Evolutionary conservation across 768 basidiomycete genomes (phyloP).

Genomic region (Boletus reticulatus): DNA sequence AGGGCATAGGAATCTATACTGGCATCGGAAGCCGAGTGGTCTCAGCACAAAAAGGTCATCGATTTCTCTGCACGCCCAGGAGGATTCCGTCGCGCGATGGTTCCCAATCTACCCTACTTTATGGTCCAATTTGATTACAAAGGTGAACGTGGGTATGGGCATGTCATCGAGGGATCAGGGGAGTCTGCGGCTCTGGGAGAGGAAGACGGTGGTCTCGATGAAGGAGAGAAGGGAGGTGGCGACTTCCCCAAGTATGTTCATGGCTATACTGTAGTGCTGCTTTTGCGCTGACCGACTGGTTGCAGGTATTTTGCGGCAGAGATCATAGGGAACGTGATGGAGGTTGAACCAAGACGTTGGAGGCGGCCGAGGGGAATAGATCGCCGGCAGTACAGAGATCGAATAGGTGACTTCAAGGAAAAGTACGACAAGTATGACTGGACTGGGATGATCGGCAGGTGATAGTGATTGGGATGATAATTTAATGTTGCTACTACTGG

Average conservation of each 20-base stretch:
- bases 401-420: constrained; percentile 67
- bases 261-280: background rate
- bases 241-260: constrained; percentile 78
- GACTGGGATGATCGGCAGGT: constrained; percentile 67
- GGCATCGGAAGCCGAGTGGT: constrained; percentile 94
- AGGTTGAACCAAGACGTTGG: constrained; percentile 86
- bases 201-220: constrained; percentile 65
- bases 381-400: constrained; percentile 61
- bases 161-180: constrained; percentile 91
- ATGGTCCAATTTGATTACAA: constrained; percentile 99
- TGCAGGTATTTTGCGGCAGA: constrained; percentile 90
- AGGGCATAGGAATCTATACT: constrained; percentile 81
- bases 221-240: constrained; percentile 87
- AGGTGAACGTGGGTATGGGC: constrained; percentile 96
- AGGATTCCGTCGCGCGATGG: constrained; percentile 93
- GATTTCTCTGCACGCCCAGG: constrained; percentile 89
- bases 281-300: constrained; percentile 4
- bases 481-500: background rate
- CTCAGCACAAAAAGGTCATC: constrained; percentile 95
- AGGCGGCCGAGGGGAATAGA: constrained; percentile 76
- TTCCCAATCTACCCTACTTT: constrained; percentile 96
- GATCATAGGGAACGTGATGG: constrained; percentile 90
- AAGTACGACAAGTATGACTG: constrained; percentile 80
- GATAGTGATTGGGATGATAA: constrained; percentile 10
- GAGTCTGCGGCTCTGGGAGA: constrained; percentile 61